phyloP scores from a whole-genome alignment of 2,329 filamentous ascomycete species.

The Venturia asperata region DNA sequence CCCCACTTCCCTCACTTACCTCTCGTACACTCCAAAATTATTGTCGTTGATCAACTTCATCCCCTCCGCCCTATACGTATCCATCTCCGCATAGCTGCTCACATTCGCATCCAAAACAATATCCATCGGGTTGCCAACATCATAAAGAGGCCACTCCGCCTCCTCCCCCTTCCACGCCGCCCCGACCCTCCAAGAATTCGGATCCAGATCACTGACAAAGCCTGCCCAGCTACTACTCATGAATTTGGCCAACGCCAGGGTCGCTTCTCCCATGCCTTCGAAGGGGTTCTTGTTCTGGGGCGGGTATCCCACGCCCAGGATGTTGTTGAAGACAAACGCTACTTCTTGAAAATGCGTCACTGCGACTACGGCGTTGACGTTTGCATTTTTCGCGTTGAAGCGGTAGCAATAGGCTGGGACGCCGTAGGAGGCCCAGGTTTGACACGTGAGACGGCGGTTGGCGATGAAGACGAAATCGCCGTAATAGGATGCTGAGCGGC shows the following conservation, averaged over 20 bases:
- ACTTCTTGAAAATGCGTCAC: conserved; percentile 51
- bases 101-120: conserved; percentile 44
- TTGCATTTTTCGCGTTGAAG: conserved; percentile 51
- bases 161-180: conserved; percentile 17
- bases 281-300: conserved; percentile 29
- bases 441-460: conserved; percentile 46
- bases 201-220: conserved; percentile 39
- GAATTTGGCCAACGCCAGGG: conserved; percentile 34
- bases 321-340: conserved; percentile 42
- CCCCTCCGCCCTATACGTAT: conserved; percentile 39
- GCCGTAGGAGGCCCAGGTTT: conserved; percentile 43
- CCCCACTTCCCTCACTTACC: background rate
- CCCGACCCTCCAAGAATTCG: conserved; percentile 28
- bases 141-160: conserved; percentile 37
- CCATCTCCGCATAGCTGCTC: conserved; percentile 35
- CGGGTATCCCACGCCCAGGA: conserved; percentile 37
- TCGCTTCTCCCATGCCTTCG: conserved; percentile 31
- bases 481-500: conserved; percentile 45
- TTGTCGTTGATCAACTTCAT: conserved; percentile 37
- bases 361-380: conserved; percentile 36
- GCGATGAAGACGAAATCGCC: conserved; percentile 53
- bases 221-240: conserved; percentile 42
- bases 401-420: conserved; percentile 54
- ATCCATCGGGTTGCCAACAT: conserved; percentile 30
- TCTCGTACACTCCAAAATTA: conserved; percentile 17